phyloP scores from a whole-genome alignment of 306 rosid genomes.

The Luffa aegyptiaca region DNA sequence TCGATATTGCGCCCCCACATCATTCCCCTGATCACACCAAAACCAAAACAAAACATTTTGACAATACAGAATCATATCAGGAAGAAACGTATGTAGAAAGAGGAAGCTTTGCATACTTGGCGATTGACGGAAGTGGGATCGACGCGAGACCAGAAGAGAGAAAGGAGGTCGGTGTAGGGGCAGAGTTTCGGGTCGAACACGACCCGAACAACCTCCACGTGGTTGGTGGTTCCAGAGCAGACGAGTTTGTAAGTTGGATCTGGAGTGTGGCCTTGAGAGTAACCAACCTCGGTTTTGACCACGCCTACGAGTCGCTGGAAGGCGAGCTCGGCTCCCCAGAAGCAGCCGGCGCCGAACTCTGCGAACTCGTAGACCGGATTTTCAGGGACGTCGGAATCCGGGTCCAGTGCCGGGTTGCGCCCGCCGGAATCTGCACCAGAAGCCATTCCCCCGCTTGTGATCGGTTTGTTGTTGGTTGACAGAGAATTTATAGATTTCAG shows the following conservation, averaged over 20 bases:
- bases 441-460: slow-evolving; percentile 2
- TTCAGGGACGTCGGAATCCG: slow-evolving; percentile 44
- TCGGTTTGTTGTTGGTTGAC: not conserved
- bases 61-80: not conserved
- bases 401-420: slow-evolving; percentile 41
- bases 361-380: slow-evolving; percentile 52
- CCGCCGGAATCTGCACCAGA: not conserved
- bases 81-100: not conserved
- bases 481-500: not conserved
- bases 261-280: slow-evolving; percentile 56
- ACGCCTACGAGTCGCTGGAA: slow-evolving; percentile 66
- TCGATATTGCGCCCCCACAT: slow-evolving; percentile 73
- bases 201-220: slow-evolving; percentile 70
- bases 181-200: slow-evolving; percentile 60
- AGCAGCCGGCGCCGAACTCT: slow-evolving; percentile 79
- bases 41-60: not conserved
- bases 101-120: slow-evolving; percentile 35
- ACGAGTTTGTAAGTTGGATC: slow-evolving; percentile 55
- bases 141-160: slow-evolving; percentile 64
- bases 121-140: slow-evolving; percentile 64
- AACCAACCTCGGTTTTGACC: slow-evolving; percentile 75
- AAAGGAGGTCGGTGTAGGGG: slow-evolving; percentile 41
- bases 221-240: slow-evolving; percentile 59
- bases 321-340: slow-evolving; percentile 79
- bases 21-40: slow-evolving; percentile 41